These are phyloP conservation scores for Hypsizygus marmoreus DNA, from an alignment of 768 basidiomycete species.

Conservation along the genomic window DNA sequence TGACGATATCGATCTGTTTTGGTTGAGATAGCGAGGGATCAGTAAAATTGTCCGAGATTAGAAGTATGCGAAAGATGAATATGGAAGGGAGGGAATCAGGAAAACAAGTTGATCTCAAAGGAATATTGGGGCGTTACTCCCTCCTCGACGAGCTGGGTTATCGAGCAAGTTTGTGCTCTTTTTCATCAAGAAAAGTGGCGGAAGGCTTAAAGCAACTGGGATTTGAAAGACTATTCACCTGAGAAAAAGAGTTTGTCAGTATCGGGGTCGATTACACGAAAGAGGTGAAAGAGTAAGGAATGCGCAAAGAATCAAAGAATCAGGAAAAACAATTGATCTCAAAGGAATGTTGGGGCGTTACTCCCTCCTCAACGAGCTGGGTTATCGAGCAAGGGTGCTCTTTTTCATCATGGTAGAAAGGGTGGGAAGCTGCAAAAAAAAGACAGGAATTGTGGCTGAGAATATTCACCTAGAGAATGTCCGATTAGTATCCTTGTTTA, in stretches of 20 bases:
- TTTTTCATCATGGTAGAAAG: constrained; percentile 63
- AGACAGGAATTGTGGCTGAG: background rate
- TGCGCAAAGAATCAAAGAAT: constrained; percentile 18
- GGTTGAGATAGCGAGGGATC: constrained; percentile 14
- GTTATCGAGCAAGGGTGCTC: constrained; percentile 81
- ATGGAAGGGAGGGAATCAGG: background rate
- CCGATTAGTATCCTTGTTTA: no score
- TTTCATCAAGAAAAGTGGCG: constrained; percentile 49
- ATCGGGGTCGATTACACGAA: constrained; percentile 10
- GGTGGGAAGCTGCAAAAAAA: no score
- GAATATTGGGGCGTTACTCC: constrained; percentile 77
- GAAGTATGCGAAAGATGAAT: constrained; percentile 6
- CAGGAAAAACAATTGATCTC: constrained; percentile 59
- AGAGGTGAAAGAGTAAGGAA: constrained; percentile 2
- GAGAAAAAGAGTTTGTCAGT: constrained; percentile 6
- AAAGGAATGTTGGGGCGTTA: constrained; percentile 79
- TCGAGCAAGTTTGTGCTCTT: constrained; percentile 77
- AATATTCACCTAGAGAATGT: background rate
- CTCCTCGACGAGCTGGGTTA: constrained; percentile 90
- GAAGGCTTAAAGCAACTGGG: background rate
- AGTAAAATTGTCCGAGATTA: no score
- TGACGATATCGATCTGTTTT: constrained; percentile 95
- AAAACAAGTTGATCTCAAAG: constrained; percentile 54
- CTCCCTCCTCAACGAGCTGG: constrained; percentile 96
- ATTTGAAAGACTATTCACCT: constrained; percentile 21